Base-by-base conservation (phyloP, 2,329 filamentous ascomycete genomes). In the Coniosporium tulheliwenetii region DNA sequence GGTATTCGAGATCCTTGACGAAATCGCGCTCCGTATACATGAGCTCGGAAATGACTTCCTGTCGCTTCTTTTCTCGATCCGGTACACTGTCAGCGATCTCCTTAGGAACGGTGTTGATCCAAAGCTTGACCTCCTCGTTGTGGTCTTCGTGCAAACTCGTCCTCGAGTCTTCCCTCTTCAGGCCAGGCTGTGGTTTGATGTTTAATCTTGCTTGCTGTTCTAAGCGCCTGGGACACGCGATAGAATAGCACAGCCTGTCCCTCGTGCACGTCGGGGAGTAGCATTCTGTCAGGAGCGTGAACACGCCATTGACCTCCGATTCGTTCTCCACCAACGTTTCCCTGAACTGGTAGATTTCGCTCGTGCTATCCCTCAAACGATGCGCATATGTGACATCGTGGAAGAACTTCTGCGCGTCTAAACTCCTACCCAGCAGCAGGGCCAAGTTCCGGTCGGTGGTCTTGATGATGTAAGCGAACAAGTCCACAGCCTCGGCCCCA, bases 21-120 rank as follows among this genome's bases (percentile, higher is more conserved):
- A 98, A 98, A 63, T 98, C 91, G 50, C 91, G 77, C 60, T 98
- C 91, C 0, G 91, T 98, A 64, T 98, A 98, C 77, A 93, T 95
- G 46, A 96, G 79, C 59, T 98, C 91, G 5, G 89, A 95, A 44
- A 98, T 95, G 50, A 98, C 84, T 57, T 98, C 91, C 58, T 98
- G 91, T 36, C 91, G 77, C 67, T 96, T 96, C 77, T 94, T 93
- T 61, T 98, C 91, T 49, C 75, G 77, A 50, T 98, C 91, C 39
- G 78, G 79, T 29, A 95, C 80, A 54, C 80, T 84, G 50, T 96
- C 87, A 1, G 87, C 86, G 43, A 98, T 70, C 58, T 96, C 91
- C 59, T 94, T 91, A 1, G 87, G 85, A 31, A 98, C 91, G 10
- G 87, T 94, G 59, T 96, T 96, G 62, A 98, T 98, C 91, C 91